A percentile compares a stretch with the other conserved stretches of the same genome.
Conservation (phyloP, 805 yeast species). For the Teunomyces lycoperdinae region DNA sequence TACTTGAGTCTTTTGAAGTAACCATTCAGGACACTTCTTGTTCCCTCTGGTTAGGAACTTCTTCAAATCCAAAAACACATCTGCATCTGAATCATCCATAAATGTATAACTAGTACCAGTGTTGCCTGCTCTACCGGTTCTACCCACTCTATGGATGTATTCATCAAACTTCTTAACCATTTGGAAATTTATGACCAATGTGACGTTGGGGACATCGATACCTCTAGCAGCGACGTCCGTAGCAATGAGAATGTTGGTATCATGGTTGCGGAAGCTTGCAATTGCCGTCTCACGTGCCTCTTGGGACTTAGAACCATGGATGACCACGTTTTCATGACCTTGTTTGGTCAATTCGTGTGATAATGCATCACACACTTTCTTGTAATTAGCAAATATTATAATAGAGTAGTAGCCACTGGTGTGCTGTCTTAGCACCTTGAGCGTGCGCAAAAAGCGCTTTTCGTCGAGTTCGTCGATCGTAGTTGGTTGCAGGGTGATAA, state of each 20-base stretch:
- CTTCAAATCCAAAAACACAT: slow-evolving; percentile 49
- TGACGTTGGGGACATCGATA: slow-evolving; percentile 83
- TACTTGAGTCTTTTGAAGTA: slow-evolving; percentile 7
- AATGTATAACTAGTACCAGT: slow-evolving; percentile 75
- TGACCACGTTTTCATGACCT: slow-evolving; percentile 46
- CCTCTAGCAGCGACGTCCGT: slow-evolving; percentile 98
- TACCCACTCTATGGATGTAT: slow-evolving; percentile 89
- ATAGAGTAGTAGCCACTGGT: slow-evolving; percentile 42
- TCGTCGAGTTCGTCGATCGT: slow-evolving; percentile 26
- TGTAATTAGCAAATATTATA: slow-evolving; percentile 79
- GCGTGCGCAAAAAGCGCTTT: slow-evolving; percentile 43
- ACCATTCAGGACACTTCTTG: slow-evolving; percentile 28
- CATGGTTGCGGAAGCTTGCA: slow-evolving; percentile 51
- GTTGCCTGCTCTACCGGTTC: slow-evolving; percentile 95
- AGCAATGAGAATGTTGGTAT: slow-evolving; percentile 69
- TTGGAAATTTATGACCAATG: slow-evolving; percentile 82
- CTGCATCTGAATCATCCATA: slow-evolving; percentile 55
- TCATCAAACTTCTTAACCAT: slow-evolving; percentile 77
- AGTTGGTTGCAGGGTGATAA: slow-evolving; percentile 13
- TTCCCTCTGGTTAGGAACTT: slow-evolving; percentile 43
- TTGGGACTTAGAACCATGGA: slow-evolving; percentile 89
- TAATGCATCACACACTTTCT: slow-evolving; percentile 67
- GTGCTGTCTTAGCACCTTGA: slow-evolving; percentile 39
- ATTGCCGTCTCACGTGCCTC: slow-evolving; percentile 81
- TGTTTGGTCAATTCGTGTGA: slow-evolving; percentile 45